Evolutionary conservation across 176 grass and related monocot species (phyloP).

Genomic region (Eleusine coracana): DNA sequence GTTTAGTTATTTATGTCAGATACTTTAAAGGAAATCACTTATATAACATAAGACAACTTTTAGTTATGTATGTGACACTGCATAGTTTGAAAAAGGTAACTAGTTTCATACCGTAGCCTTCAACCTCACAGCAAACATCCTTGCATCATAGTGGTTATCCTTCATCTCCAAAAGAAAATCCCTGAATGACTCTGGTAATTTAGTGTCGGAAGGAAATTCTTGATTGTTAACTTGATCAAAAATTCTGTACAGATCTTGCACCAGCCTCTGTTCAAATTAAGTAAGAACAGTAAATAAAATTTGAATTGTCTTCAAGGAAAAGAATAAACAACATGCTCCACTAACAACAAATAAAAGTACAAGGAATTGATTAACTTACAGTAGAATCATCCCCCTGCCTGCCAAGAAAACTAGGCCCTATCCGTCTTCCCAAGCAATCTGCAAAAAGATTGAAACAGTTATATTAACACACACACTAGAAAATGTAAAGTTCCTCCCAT

Average conservation of each 20-base stretch:
- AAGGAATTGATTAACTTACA: constrained; percentile 48
- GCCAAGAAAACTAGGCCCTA: constrained; percentile 88
- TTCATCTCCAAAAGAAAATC: constrained; percentile 89
- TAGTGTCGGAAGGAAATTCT: constrained; percentile 54
- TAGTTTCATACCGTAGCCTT: constrained; percentile 74
- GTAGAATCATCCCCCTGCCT: constrained; percentile 70
- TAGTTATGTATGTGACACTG: neutral
- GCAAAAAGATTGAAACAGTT: constrained; percentile 37
- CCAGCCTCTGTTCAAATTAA: constrained; percentile 64
- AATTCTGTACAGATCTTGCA: constrained; percentile 83
- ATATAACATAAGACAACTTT: neutral
- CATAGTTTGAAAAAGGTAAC: constrained; percentile 17
- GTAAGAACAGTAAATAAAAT: constrained; percentile 35
- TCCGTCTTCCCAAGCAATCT: constrained; percentile 94
- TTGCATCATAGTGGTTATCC: constrained; percentile 82
- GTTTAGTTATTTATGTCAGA: neutral
- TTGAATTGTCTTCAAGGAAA: constrained; percentile 23
- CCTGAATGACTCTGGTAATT: constrained; percentile 78
- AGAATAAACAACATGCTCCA: constrained; percentile 30
- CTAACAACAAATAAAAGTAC: constrained; percentile 12
- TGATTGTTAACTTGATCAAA: constrained; percentile 81
- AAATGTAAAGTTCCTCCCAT: neutral
- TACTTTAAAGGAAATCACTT: neutral
- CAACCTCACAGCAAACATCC: constrained; percentile 71
- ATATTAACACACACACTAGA: neutral